phyloP scores from a whole-genome alignment of 495 filamentous ascomycete species.

The Sordaria brevicollis region DNA sequence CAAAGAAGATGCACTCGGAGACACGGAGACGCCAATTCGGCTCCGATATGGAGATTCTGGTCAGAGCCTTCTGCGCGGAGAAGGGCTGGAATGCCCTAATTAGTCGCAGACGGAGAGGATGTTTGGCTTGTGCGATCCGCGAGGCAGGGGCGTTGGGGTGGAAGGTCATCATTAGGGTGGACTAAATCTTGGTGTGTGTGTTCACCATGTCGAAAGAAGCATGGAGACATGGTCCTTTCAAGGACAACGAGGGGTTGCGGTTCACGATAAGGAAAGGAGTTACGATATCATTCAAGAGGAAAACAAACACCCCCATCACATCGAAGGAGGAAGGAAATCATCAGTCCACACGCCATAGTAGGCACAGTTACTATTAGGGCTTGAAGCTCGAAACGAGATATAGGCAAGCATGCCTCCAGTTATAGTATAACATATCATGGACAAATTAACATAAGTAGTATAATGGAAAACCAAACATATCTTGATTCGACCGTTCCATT shows the following conservation, averaged over 20 bases:
- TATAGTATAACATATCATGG: too few species aligned
- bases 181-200: constrained; percentile 16
- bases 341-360: too few species aligned
- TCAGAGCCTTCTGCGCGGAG: constrained; percentile 58
- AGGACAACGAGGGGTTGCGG: neutral
- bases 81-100: constrained; percentile 60
- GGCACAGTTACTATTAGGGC: too few species aligned
- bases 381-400: too few species aligned
- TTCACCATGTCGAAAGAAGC: neutral
- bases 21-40: constrained; percentile 42
- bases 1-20: constrained; percentile 38
- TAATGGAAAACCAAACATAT: too few species aligned
- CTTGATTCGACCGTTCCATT: too few species aligned
- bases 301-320: too few species aligned
- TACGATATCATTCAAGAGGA: too few species aligned
- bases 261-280: too few species aligned
- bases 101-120: constrained; percentile 51
- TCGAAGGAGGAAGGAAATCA: too few species aligned
- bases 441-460: too few species aligned
- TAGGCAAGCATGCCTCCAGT: too few species aligned
- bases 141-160: constrained; percentile 60
- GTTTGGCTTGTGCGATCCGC: constrained; percentile 57
- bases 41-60: constrained; percentile 52
- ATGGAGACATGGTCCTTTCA: neutral
- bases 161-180: constrained; percentile 53